Conservation (phyloP, 2,329 filamentous ascomycete genomes). For the Claviceps fusiformis region DNA sequence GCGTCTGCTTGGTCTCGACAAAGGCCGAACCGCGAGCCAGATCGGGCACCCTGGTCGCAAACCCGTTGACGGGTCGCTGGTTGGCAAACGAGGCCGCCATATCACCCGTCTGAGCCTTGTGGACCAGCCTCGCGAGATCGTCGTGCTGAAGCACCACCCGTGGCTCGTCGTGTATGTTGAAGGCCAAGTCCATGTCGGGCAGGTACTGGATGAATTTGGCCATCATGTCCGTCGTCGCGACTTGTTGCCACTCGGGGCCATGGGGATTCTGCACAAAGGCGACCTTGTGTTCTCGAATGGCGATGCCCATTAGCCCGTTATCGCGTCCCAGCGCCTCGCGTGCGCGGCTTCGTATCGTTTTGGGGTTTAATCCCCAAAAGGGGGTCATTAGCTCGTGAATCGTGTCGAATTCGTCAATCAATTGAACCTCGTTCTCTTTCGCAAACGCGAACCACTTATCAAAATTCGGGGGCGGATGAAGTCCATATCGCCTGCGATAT, state of each 20-base stretch:
- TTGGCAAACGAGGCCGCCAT: conserved; percentile 59
- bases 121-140: conserved; percentile 60
- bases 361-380: conserved; percentile 79
- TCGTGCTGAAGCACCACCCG: conserved; percentile 76
- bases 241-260: conserved; percentile 70
- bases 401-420: conserved; percentile 88
- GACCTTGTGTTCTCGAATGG: conserved; percentile 59
- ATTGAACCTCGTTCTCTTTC: conserved; percentile 53
- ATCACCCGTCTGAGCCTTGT: conserved; percentile 47
- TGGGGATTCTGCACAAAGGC: conserved; percentile 57
- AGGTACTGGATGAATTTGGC: conserved; percentile 62
- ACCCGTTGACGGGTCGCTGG: conserved; percentile 35
- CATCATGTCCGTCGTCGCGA: conserved; percentile 75
- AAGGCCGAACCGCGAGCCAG: conserved; percentile 56
- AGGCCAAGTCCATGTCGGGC: conserved; percentile 91
- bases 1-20: conserved; percentile 63
- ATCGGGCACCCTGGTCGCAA: neutral
- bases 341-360: conserved; percentile 63
- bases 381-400: conserved; percentile 72
- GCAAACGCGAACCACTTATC: conserved; percentile 92
- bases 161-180: conserved; percentile 92
- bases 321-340: conserved; percentile 71
- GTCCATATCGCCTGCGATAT: conserved; percentile 68
- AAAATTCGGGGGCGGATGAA: conserved; percentile 79
- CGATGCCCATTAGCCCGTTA: conserved; percentile 65